Evolutionary conservation across 176 grass and related monocot species (phyloP), one percentile per base, ranked within the genome.

Genomic region (Guadua angustifolia): DNA sequence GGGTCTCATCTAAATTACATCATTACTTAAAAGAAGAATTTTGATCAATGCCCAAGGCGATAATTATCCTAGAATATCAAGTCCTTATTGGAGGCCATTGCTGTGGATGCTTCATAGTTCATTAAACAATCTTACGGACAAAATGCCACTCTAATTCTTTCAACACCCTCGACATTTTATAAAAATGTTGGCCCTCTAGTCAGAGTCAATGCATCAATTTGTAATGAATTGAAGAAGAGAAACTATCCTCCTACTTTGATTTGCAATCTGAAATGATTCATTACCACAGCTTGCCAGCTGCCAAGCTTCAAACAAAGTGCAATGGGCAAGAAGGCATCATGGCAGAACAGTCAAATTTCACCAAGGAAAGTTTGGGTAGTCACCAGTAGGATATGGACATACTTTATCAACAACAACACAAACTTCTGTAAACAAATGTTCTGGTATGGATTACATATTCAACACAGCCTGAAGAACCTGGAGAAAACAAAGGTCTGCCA

Each of bases 401-500:
- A 94, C 92, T 70, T 95, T 98, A 67, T 98, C 92, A 42, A 98
- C 92, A 83, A 93, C 91, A 33, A 98, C 88, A 82, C 89, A 98
- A 63, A 93, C 92, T 93, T 82, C 33, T 35, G 86, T 66, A 43
- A 97, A 94, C 22, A 97, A 73, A 84, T 88, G 85, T 60, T 97
- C 86, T 62, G 92, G 95, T 73, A 97, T 68, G 40, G 81, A 71
- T 76, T 93, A 91, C 81, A 91, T 91, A 65, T 90, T 69, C 38
- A 94, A 53, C 72, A 93, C 90, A 44, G 87, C 90, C 89, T 94
- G 89, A 49, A 98, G 89, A 89, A 98, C 95, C 92, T 94, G 88
- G 58, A 86, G 46, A 56, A 87, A 80, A 56, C 60, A 71, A 73
- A 29, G 63, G 35, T 69, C 19, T 26, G 53, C 69, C n/a, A 90